Evolutionary conservation across 345 rosid genomes (phyloP), one percentile per base, ranked within the genome.

Genomic region (Salix caprea): DNA sequence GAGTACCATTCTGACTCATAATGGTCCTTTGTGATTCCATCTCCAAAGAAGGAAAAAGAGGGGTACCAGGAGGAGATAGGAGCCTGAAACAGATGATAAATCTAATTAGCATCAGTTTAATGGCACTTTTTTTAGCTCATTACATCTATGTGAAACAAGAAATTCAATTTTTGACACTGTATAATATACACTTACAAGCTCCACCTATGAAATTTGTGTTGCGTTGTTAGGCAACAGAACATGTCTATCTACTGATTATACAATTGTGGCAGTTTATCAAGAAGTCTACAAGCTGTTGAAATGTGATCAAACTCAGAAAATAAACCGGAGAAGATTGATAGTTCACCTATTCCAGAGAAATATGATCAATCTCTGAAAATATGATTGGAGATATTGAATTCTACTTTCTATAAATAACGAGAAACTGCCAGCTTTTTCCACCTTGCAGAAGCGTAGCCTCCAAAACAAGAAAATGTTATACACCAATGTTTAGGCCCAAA

Each of bases 61-160:
- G 99, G 40, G 99, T 96, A 69, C 96, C 99, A 72, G 99, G 99
- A 81, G 97, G 98, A 0, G 97, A 91, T 65, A 94, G 85, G 83
- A 96, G 99, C 99, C 98, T 90, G 82, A 80, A 84, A 82, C 40
- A 80, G 64, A 69, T 78, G 21, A 81, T 26, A 61, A 24, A 50
- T 58, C 70, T 19, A 66, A 56, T 71, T 66, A 74, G 65, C 61
- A 54, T 71, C 81, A 74, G n/a, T n/a, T n/a, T 24, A 61, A 3
- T 58, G 14, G 28, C 64, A 58, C 64, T 58, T 13, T n/a, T 58
- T 24, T 58, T 23, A n/a, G 28, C 28, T n/a, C 28, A 11, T 23
- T 67, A 48, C 71, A 54, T 50, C 40, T 4, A 61, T 6, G 37
- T 16, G 24, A 65, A 78, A 72, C 12, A 58, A 75, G 60, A 58